Conservation (phyloP, 2,329 filamentous ascomycete species). For the Chaetoscypha palmicola region DNA sequence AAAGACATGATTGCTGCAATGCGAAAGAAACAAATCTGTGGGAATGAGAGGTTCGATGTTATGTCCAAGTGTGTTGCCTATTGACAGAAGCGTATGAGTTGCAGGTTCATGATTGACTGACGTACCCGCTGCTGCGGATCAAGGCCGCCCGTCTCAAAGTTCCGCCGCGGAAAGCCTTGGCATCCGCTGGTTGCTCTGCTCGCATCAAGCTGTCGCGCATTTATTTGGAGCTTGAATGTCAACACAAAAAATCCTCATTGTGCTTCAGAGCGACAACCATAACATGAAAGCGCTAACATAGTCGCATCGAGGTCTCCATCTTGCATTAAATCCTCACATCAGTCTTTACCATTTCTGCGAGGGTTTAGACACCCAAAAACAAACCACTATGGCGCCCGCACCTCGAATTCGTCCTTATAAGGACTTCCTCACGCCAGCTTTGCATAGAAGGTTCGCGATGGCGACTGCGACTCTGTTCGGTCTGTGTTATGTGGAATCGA, state of each 20-base stretch:
- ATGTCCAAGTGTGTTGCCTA: constrained; percentile 20
- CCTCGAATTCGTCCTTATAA: constrained; percentile 34
- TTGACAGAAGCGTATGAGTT: constrained; percentile 11
- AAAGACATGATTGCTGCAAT: constrained; percentile 65
- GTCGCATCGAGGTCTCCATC: neutral
- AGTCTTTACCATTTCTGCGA: constrained; percentile 15
- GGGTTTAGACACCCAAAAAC: neutral
- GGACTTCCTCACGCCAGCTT: constrained; percentile 81
- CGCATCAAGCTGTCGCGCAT: constrained; percentile 7
- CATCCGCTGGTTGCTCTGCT: constrained; percentile 7
- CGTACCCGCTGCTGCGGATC: constrained; percentile 12
- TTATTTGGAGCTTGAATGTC: constrained; percentile 25
- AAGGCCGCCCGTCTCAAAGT: neutral
- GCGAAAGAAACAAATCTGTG: neutral
- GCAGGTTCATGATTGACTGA: constrained; percentile 16
- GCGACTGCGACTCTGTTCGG: constrained; percentile 63
- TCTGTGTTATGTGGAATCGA: constrained; percentile 66
- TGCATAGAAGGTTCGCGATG: constrained; percentile 80
- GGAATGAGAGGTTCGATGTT: neutral
- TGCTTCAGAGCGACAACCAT: constrained; percentile 13
- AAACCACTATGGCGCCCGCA: constrained; percentile 27
- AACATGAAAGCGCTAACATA: constrained; percentile 15
- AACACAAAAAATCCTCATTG: constrained; percentile 17
- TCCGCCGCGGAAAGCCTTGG: constrained; percentile 4
- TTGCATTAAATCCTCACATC: neutral